Percentiles rank a stretch among this genome's conserved stretches.
phyloP scores from a whole-genome alignment of 257 asterid genomes.

The Cruciata laevipes region DNA sequence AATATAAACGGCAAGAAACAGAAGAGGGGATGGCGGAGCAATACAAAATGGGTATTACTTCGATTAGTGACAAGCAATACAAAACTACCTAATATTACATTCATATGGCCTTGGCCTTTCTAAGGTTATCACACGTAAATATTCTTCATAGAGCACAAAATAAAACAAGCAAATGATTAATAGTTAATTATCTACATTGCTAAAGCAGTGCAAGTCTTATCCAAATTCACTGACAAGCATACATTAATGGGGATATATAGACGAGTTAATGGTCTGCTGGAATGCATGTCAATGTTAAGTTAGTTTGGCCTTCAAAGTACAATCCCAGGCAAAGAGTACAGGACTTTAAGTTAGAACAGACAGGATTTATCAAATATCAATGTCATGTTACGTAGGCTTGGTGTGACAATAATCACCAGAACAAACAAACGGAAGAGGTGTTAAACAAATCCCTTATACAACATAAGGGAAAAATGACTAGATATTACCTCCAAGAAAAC shows the following conservation, averaged over 20 bases:
- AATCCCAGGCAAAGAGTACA: not conserved
- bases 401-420: not conserved
- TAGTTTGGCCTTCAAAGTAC: not conserved
- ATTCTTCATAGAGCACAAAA: not conserved
- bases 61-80: not conserved
- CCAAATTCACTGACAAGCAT: too few species aligned
- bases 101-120: too few species aligned
- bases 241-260: not conserved
- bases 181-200: not conserved
- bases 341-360: not conserved
- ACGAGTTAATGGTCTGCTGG: not conserved
- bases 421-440: constrained; percentile 3
- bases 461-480: constrained; percentile 13
- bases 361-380: not conserved
- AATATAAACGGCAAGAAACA: not conserved
- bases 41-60: too few species aligned
- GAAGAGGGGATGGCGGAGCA: not conserved
- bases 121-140: too few species aligned
- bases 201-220: not conserved
- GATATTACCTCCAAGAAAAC: constrained; percentile 47
- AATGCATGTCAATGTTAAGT: not conserved
- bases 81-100: too few species aligned
- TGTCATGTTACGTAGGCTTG: not conserved
- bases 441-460: not conserved
- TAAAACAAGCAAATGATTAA: not conserved